Percentiles rank a stretch among this genome's conserved stretches.
phyloP scores from a whole-genome alignment of 2,329 filamentous ascomycete species.

The Fusarium floridanum region DNA sequence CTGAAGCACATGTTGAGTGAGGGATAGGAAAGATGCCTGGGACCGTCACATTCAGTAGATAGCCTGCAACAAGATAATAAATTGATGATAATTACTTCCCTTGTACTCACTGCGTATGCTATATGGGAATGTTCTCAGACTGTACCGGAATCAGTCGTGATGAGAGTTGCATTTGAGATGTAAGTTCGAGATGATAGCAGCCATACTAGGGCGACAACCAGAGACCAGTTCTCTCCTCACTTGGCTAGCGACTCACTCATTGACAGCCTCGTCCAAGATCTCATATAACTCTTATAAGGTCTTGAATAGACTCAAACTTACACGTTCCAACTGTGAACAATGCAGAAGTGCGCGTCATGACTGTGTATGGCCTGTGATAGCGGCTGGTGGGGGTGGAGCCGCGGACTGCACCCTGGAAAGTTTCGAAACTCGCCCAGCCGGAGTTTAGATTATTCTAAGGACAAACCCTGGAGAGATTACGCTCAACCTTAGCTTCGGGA shows the following conservation, averaged over 20 bases:
- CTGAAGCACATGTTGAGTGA: no score
- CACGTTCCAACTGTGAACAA: not conserved
- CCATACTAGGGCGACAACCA: not conserved
- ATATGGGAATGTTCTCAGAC: not conserved
- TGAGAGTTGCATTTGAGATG: not conserved
- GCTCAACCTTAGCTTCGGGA: slow-evolving; percentile 1
- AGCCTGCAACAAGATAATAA: not conserved
- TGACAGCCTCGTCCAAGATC: no score
- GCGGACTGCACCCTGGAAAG: not conserved
- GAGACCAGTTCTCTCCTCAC: not conserved
- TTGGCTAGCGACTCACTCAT: not conserved
- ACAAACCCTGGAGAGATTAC: not conserved
- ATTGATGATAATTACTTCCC: not conserved
- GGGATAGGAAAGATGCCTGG: not conserved
- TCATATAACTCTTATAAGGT: not conserved
- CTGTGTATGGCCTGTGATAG: not conserved
- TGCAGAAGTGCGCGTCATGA: not conserved
- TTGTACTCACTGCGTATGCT: not conserved
- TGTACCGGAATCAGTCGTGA: not conserved
- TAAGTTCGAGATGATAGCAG: not conserved
- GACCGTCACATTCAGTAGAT: not conserved
- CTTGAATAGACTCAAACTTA: not conserved
- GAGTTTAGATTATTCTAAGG: slow-evolving; percentile 4
- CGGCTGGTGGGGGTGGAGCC: not conserved
- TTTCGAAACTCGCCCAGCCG: slow-evolving; percentile 1